phyloP scores from a whole-genome alignment of 2,329 filamentous ascomycete species.

The Exophiala alcalophila region DNA sequence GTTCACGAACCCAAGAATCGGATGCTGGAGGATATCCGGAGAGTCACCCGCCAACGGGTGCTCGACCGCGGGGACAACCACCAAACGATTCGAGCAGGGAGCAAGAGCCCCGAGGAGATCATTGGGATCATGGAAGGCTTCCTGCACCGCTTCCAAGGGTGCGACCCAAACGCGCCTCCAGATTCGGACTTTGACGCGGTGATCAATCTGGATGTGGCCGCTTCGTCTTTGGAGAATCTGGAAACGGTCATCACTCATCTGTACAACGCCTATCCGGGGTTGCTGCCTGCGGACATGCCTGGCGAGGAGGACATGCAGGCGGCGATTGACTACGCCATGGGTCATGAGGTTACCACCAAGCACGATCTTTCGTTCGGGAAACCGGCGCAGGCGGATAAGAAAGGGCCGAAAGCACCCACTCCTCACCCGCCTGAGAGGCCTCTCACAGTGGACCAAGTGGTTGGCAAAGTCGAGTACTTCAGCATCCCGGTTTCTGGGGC shows the following conservation, averaged over 20 bases:
- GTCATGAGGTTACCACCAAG: slow-evolving; percentile 68
- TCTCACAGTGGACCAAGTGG: slow-evolving; percentile 26
- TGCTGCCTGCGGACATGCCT: slow-evolving; percentile 67
- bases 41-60: slow-evolving; percentile 74
- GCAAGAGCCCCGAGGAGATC: slow-evolving; percentile 69
- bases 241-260: slow-evolving; percentile 72
- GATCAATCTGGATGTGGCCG: slow-evolving; percentile 77
- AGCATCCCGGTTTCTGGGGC: slow-evolving; percentile 54
- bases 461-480: slow-evolving; percentile 61
- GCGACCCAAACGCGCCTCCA: slow-evolving; percentile 64
- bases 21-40: slow-evolving; percentile 68
- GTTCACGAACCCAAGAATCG: slow-evolving; percentile 64
- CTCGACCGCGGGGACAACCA: slow-evolving; percentile 89
- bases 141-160: slow-evolving; percentile 76
- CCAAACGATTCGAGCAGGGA: slow-evolving; percentile 89
- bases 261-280: slow-evolving; percentile 71
- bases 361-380: slow-evolving; percentile 67
- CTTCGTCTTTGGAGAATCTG: slow-evolving; percentile 78
- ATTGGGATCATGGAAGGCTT: slow-evolving; percentile 94
- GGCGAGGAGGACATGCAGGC: slow-evolving; percentile 70
- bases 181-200: slow-evolving; percentile 79
- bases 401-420: slow-evolving; percentile 24
- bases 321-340: slow-evolving; percentile 71
- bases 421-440: slow-evolving; percentile 24
- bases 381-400: slow-evolving; percentile 45